Percentiles rank a stretch among this genome's conserved stretches.
Conservation (phyloP, 139 green algal genomes). For the Zygnema circumcarinatum region DNA sequence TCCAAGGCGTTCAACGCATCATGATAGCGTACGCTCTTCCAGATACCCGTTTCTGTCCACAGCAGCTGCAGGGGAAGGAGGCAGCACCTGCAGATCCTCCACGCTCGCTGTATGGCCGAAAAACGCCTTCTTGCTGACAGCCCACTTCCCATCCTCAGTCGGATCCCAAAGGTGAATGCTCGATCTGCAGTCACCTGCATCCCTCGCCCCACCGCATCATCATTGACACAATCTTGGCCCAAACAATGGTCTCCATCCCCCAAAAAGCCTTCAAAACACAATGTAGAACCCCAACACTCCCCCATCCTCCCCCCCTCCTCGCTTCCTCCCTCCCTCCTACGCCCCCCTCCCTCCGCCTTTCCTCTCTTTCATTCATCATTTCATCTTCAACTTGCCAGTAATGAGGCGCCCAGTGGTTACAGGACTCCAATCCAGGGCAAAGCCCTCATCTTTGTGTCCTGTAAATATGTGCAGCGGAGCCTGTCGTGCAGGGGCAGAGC, state of each 20-base stretch:
- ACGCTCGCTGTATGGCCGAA: constrained; percentile 73
- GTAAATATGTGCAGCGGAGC: constrained; percentile 60
- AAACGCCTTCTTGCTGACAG: constrained; percentile 63
- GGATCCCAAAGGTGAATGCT: constrained; percentile 91
- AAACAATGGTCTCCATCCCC: no score
- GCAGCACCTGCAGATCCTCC: constrained; percentile 86
- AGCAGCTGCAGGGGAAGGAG: no score
- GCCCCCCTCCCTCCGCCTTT: background rate
- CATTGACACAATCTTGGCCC: no score
- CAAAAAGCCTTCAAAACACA: no score
- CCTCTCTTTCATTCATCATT: background rate
- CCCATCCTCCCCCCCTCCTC: background rate
- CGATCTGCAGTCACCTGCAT: constrained; percentile 69
- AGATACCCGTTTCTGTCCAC: no score
- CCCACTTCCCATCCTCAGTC: constrained; percentile 73
- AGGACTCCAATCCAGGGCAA: constrained; percentile 92
- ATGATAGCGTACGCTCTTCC: no score
- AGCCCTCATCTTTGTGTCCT: constrained; percentile 83
- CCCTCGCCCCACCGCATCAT: no score
- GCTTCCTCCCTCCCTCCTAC: background rate
- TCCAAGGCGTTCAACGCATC: no score
- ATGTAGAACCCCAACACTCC: no score
- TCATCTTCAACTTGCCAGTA: constrained; percentile 61
- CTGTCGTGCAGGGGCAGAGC: constrained; percentile 40
- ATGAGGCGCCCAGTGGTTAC: constrained; percentile 75